Evolutionary conservation across 257 asterid genomes (phyloP), one percentile per base, ranked within the genome.

Genomic region (Marsdenia floribunda): DNA sequence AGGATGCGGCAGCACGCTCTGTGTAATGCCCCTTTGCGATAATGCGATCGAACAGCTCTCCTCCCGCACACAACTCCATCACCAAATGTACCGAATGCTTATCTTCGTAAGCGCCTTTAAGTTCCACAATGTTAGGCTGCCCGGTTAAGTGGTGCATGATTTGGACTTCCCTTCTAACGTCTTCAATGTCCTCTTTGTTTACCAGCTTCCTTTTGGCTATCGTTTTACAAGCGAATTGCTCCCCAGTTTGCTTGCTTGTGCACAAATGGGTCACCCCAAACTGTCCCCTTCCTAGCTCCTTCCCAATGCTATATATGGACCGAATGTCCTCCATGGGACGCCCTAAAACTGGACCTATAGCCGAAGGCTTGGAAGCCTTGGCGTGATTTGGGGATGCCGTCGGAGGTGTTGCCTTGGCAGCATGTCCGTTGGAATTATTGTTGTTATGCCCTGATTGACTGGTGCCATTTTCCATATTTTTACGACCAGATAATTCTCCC

Each of bases 51-150:
- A 93, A 93, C 8, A 93, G 92, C 88, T 93, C 98, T 21, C 98
- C 98, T 12, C 98, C 98, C 16, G 92, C 97, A 73, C 98, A 93
- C 26, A 93, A 79, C 85, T 93, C 97, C 96, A 93, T 87, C 70
- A 93, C 96, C 78, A 93, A 70, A 67, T 93, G 94, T 68, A 93
- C 97, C 3, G 92, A 87, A 57, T 93, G 94, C 85, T 93, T 93
- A 78, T 93, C 98, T 80, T 93, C 98, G 71, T 81, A 93, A 0
- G 96, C 97, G 29, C 98, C 98, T 82, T 87, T 90, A 12, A 90
- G 84, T 79, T 89, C 92, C 21, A 93, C 98, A 46, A 93, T 85
- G 63, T 93, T 93, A 5, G 84, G 76, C 76, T 93, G 98, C 0
- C 96, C 98, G 18, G 97, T 82, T 49, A 93, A 75, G 74, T 93